Evolutionary conservation across 1,139 yeast genomes (phyloP).

Genomic region (Zygosaccharomyces sapae): DNA sequence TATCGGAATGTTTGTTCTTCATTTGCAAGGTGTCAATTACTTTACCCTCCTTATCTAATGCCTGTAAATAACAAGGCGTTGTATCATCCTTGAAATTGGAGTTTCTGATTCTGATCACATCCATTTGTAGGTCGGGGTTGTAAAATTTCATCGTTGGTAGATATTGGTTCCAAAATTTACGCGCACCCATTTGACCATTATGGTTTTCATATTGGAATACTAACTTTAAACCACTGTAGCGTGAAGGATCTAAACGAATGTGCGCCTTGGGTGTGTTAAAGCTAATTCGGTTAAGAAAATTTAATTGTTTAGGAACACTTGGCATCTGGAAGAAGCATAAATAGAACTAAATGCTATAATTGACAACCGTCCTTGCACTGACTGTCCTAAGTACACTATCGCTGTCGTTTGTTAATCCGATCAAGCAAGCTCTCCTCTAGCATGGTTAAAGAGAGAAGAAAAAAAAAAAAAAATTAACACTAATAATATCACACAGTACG

Average conservation of each 20-base stretch:
- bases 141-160: constrained; percentile 78
- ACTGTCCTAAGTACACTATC: too few relatives aligned
- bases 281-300: constrained; percentile 29
- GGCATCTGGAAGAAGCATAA: constrained; percentile 18
- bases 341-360: too few relatives aligned
- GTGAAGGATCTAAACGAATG: constrained; percentile 25
- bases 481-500: not conserved
- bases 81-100: constrained; percentile 30
- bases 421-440: too few relatives aligned
- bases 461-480: too few relatives aligned
- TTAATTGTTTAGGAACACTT: constrained; percentile 28
- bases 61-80: constrained; percentile 31
- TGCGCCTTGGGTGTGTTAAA: constrained; percentile 31
- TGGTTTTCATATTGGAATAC: constrained; percentile 44
- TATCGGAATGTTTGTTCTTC: constrained; percentile 25
- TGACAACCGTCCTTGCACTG: too few relatives aligned
- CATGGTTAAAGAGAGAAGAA: too few relatives aligned
- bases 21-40: constrained; percentile 27
- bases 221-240: constrained; percentile 35
- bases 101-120: constrained; percentile 54
- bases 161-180: constrained; percentile 66
- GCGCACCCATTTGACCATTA: constrained; percentile 51
- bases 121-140: constrained; percentile 64
- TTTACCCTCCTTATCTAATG: constrained; percentile 30
- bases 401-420: too few relatives aligned